Base-by-base conservation (phyloP, 2,329 filamentous ascomycete species). In the Monilinia fructigena region DNA sequence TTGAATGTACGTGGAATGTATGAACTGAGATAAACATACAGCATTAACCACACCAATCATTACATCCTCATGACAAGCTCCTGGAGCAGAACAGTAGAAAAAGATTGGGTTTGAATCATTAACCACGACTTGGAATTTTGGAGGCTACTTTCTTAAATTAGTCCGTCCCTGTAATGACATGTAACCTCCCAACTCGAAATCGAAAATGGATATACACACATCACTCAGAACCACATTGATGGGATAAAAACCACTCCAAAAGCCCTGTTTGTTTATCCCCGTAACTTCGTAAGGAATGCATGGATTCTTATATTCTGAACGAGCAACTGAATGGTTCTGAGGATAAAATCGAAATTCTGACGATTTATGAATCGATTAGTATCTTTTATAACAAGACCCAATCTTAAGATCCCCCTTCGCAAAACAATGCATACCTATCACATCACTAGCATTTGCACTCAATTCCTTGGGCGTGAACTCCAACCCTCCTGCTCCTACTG, bases 21-120 rank as follows among this genome's bases (percentile, higher is more conserved):
- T 42, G 12, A 16, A 42, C 12, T 42, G 16, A 48, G 28, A 50
- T 40, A n/a, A 26, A 65, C 80, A 67, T 79, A 87, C 85, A 11
- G 88, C 84, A 73, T 93, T 94, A 71, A 94, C 88, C 0, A 85
- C 89, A 3, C 90, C 90, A n/a, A 94, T 84, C 90, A 93, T 94
- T 40, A 84, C 82, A 61, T 88, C 83, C 2, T 68, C 35, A 7
- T 81, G 81, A 72, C 91, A 94, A 1, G 88, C 90, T 0, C 81
- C 83, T 0, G 85, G 82, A 0, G 89, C 89, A 0, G 87, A 84
- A 69, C 89, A 92, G 75, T 92, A 92, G 76, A 85, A 90, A 75
- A 88, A 91, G 8, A 87, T 83, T 0, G 89, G 88, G 23, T 83
- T 75, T 0, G 86, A 88, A 71, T 87, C 79, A 70, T 89, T 89